Conservation (phyloP, 139 green algal genomes). For the Nannochloris sp. region DNA sequence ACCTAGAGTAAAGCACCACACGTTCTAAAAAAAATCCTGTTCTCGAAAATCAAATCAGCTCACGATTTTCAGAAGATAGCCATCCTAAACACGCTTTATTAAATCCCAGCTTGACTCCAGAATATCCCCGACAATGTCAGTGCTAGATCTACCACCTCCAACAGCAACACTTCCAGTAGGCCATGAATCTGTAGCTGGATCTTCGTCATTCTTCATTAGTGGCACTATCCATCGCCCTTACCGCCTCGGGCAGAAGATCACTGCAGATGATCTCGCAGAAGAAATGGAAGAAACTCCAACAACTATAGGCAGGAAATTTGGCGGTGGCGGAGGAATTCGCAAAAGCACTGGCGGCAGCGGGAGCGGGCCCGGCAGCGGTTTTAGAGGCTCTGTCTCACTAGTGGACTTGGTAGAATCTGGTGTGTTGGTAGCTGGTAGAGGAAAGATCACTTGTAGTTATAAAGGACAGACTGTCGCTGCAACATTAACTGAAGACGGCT, state of each 20-base stretch:
- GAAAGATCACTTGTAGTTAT: slow-evolving; percentile 42
- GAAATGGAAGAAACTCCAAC: not conserved
- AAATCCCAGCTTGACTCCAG: too few relatives aligned
- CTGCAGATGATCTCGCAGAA: not conserved
- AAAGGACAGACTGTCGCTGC: slow-evolving; percentile 36
- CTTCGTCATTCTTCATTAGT: not conserved
- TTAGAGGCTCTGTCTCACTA: slow-evolving; percentile 10
- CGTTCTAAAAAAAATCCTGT: too few relatives aligned
- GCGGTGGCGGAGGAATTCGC: not conserved
- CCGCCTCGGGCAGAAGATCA: not conserved
- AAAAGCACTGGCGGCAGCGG: not conserved
- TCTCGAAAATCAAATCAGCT: too few relatives aligned
- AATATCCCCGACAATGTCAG: too few relatives aligned
- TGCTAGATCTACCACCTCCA: too few relatives aligned
- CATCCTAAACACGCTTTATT: too few relatives aligned
- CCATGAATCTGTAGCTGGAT: not conserved
- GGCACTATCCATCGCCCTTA: not conserved
- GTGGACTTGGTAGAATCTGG: slow-evolving; percentile 38
- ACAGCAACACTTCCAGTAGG: not conserved
- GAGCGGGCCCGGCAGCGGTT: not conserved
- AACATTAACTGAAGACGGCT: slow-evolving; percentile 30
- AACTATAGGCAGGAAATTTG: not conserved
- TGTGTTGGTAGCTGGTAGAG: slow-evolving; percentile 27
- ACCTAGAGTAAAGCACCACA: too few relatives aligned
- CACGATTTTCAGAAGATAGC: too few relatives aligned